Percentiles rank a stretch among this genome's conserved stretches.
These are phyloP conservation scores for Erysimum cheiri DNA, from an alignment of 441 rosid genomes.

Conservation along the genomic window DNA sequence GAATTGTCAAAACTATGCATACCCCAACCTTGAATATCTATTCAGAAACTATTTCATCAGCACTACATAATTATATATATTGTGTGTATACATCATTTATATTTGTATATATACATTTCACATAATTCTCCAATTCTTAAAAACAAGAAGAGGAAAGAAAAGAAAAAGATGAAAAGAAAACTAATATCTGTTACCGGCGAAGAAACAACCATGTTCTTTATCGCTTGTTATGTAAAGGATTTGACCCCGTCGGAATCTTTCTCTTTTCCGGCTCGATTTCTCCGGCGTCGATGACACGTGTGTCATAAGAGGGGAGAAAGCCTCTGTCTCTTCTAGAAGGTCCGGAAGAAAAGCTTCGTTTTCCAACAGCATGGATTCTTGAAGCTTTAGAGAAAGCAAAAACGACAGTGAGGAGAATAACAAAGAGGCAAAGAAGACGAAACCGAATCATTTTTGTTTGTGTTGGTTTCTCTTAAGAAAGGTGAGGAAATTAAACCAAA, in stretches of 20 bases:
- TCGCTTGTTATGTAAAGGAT: conserved; percentile 72
- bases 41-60: not conserved
- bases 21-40: not conserved
- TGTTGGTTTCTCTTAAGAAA: conserved; percentile 2
- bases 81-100: not conserved
- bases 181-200: conserved; percentile 15
- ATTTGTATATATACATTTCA: not conserved
- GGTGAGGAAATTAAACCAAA: not conserved
- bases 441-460: conserved; percentile 46
- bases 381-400: conserved; percentile 28
- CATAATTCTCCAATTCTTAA: not conserved
- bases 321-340: conserved; percentile 41
- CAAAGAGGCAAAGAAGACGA: conserved; percentile 37
- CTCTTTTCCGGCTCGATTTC: conserved; percentile 55
- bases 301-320: conserved; percentile 18
- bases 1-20: conserved; percentile 6
- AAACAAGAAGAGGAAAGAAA: not conserved
- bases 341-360: conserved; percentile 39
- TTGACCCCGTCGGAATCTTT: conserved; percentile 67
- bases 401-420: conserved; percentile 28
- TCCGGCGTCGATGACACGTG: conserved; percentile 32
- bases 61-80: not conserved
- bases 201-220: not conserved
- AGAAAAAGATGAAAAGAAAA: not conserved
- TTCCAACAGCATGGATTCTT: conserved; percentile 24